Conservation (phyloP, 176 grass and related monocot genomes). For the Tillandsia leiboldiana region DNA sequence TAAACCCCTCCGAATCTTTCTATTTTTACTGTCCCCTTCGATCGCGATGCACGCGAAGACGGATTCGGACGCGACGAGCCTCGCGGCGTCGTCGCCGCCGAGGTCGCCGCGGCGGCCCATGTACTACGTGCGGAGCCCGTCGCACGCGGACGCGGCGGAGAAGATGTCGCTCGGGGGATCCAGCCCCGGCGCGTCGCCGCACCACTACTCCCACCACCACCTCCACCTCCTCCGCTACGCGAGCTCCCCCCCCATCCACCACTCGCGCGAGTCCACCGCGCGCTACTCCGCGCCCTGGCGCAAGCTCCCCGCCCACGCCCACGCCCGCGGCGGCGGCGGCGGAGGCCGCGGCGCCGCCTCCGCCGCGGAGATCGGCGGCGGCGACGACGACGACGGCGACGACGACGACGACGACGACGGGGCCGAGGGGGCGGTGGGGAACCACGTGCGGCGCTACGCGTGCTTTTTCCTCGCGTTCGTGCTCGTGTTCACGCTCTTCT, state of each 20-base stretch:
- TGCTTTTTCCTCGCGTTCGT: constrained; percentile 48
- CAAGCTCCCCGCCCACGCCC: constrained; percentile 45
- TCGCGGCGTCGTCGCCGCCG: constrained; percentile 79
- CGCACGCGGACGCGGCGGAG: constrained; percentile 53
- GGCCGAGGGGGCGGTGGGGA: not conserved
- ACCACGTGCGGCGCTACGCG: constrained; percentile 57
- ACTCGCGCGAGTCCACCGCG: constrained; percentile 81
- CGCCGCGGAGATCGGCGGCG: constrained; percentile 23
- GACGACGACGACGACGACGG: constrained; percentile 19
- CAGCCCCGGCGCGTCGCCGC: constrained; percentile 67
- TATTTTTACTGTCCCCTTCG: too few relatives aligned
- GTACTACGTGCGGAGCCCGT: constrained; percentile 94
- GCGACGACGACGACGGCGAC: constrained; percentile 17
- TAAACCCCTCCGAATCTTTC: too few relatives aligned
- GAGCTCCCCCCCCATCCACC: constrained; percentile 36
- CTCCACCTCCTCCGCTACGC: constrained; percentile 23
- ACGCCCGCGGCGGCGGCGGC: constrained; percentile 23
- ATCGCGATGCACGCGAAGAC: constrained; percentile 52
- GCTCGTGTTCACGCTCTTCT: constrained; percentile 71
- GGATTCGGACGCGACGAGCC: constrained; percentile 89
- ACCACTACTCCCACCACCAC: constrained; percentile 50
- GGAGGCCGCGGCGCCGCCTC: constrained; percentile 29
- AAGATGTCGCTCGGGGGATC: constrained; percentile 64
- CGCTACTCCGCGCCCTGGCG: constrained; percentile 45
- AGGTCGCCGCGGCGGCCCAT: constrained; percentile 57